Base-by-base conservation (phyloP, 2,329 filamentous ascomycete species). In the Diaporthe citri region DNA sequence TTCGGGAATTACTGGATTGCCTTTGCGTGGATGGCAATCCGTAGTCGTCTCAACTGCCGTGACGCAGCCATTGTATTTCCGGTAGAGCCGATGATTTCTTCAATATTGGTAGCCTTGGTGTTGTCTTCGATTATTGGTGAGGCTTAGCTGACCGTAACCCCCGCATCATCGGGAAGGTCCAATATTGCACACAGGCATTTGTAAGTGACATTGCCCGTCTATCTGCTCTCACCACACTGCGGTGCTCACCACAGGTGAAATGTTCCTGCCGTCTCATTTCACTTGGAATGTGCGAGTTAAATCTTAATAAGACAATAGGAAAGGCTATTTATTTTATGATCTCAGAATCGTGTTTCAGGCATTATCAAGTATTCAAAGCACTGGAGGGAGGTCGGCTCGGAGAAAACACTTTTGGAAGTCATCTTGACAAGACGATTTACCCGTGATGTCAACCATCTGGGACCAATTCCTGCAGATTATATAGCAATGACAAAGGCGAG, bases 51-150 rank as follows among this genome's bases (percentile, higher is more conserved):
- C 64, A 67, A 67, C 28, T 67, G 64, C 46, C 46, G 64, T 67
- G 46, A 36, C 25, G 46, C 64, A 20, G 31, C 46, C 39, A 36
- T 52, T 36, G 62, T 51, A 67, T 52, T 67, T 67, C 64, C 64
- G 64, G 13, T 22, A 41, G 22, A 39, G 41, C 46, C 31, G 13
- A 34, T 28, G 13, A 25, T 0, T 52, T 25, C 55, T 36, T 36
- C 12, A 66, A 51, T 2, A 43, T 13, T 51, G 22, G 25, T 25
- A 25, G 62, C 62, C 20, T n/a, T 12, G 31, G 36, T 12, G 13
- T 25, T 8, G 20, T 15, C 43, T 67, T 22, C 10, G 22, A 36
- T 9, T 17, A 15, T 51, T 22, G 2, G 15, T 9, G 13, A 15
- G 17, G 43, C 28, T 51, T 31, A 17, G 43, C 43, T 15, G 60